phyloP scores from a whole-genome alignment of 371 early-diverging fungal species.

The Phascolomyces articulosus region DNA sequence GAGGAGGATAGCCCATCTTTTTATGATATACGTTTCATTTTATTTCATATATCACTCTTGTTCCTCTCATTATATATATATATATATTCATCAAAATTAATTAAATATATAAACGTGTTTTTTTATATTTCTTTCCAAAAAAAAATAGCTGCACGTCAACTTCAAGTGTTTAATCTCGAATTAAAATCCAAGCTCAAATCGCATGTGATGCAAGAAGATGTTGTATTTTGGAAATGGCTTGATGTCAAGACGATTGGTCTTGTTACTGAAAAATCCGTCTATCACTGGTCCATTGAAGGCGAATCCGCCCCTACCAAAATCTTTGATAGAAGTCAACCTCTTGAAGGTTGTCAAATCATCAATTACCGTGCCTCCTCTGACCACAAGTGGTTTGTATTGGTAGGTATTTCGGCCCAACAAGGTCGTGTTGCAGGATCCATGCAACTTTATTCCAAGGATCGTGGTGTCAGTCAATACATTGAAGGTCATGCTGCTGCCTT shows the following conservation, averaged over 20 bases:
- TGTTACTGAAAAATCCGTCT: slow-evolving; percentile 90
- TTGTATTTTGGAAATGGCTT: slow-evolving; percentile 97
- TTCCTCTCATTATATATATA: not conserved
- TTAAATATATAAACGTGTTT: not conserved
- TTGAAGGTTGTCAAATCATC: slow-evolving; percentile 92
- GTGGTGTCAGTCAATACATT: slow-evolving; percentile 91
- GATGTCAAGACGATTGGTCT: slow-evolving; percentile 82
- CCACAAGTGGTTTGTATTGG: slow-evolving; percentile 92
- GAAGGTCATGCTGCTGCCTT: slow-evolving; percentile 98
- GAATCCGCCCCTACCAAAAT: slow-evolving; percentile 84
- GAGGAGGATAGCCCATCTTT: too few species aligned
- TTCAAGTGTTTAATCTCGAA: slow-evolving; percentile 97
- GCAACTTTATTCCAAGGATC: slow-evolving; percentile 94
- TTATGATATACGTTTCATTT: too few species aligned
- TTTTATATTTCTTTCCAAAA: too few species aligned
- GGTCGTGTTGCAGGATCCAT: slow-evolving; percentile 93
- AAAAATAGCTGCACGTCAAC: slow-evolving; percentile 76
- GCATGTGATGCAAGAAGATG: slow-evolving; percentile 89
- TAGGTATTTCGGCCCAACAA: slow-evolving; percentile 93
- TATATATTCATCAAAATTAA: not conserved
- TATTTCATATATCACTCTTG: too few species aligned
- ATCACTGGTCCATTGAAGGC: slow-evolving; percentile 97
- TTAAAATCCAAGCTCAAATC: slow-evolving; percentile 94
- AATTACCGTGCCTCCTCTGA: slow-evolving; percentile 90
- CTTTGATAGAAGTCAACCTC: slow-evolving; percentile 88